These are phyloP conservation scores for Stereum hirsutum DNA, from an alignment of 1,284 basidiomycete species.

Conservation along the genomic window DNA sequence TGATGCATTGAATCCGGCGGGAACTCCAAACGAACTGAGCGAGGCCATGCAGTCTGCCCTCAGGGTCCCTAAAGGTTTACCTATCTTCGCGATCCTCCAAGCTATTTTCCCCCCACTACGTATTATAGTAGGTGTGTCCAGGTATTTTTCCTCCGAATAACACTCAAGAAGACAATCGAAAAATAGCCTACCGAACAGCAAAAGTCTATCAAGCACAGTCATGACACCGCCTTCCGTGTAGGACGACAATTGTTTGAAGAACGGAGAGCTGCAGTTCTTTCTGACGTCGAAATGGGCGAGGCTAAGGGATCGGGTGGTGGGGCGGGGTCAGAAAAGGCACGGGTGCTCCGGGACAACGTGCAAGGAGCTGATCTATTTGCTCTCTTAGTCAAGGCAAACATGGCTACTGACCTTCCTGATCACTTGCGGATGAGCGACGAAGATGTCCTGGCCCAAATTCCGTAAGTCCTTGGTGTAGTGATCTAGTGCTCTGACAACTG, in stretches of 20 bases:
- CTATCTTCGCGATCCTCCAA: neutral
- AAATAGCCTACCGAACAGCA: no score
- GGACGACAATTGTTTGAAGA: conserved; percentile 34
- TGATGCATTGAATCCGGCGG: conserved; percentile 22
- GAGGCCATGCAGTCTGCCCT: conserved; percentile 28
- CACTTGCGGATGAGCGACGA: conserved; percentile 56
- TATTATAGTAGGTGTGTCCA: neutral
- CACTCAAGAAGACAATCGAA: no score
- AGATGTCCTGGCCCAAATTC: conserved; percentile 52
- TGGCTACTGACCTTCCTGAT: conserved; percentile 45
- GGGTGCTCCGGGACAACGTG: conserved; percentile 21
- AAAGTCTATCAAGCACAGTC: no score
- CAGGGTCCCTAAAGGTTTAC: no score
- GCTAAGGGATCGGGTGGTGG: neutral
- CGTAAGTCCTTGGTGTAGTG: conserved; percentile 42
- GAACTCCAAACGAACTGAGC: conserved; percentile 28
- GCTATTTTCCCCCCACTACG: conserved; percentile 13
- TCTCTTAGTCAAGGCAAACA: conserved; percentile 53
- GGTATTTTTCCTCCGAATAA: no score
- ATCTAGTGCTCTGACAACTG: neutral
- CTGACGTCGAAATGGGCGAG: neutral
- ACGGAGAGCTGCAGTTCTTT: conserved; percentile 26
- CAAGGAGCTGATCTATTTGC: conserved; percentile 39
- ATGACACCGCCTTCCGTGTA: conserved; percentile 16
- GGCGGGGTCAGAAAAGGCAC: no score